A percentile compares a stretch with the other conserved stretches of the same genome.
Evolutionary conservation across 768 basidiomycete genomes (phyloP).

Genomic region (Ephemerocybe angulata): DNA sequence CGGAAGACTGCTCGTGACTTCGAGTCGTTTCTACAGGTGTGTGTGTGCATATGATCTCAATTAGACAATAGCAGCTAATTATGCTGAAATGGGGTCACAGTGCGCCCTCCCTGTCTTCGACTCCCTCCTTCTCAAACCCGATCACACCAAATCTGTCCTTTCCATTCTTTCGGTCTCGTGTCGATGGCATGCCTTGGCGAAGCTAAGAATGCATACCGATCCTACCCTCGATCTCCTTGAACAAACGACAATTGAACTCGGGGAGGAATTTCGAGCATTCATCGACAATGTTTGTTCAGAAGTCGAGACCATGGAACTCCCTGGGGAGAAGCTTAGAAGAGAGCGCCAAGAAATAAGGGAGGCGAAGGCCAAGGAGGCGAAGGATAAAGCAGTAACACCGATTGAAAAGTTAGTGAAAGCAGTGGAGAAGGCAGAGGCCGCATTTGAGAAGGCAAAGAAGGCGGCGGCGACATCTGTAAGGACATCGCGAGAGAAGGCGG

Average conservation of each 20-base stretch:
- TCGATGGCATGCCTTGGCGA: conserved; percentile 11
- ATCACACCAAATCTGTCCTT: neutral
- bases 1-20: conserved; percentile 28
- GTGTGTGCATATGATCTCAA: neutral
- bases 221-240: conserved; percentile 3
- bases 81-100: neutral
- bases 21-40: conserved; percentile 33
- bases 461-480: too few relatives aligned
- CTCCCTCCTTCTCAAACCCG: neutral
- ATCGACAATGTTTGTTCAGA: neutral
- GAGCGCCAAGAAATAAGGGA: neutral
- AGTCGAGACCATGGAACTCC: neutral
- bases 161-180: neutral
- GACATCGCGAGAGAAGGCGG: too few relatives aligned
- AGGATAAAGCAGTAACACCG: too few relatives aligned
- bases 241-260: neutral
- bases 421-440: too few relatives aligned
- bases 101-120: conserved; percentile 12
- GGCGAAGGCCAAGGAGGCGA: too few relatives aligned
- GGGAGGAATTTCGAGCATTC: neutral
- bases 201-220: conserved; percentile 9
- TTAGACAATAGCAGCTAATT: neutral
- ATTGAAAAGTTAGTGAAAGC: too few relatives aligned
- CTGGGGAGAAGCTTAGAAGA: neutral
- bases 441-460: too few relatives aligned